Evolutionary conservation across 352 stramenopile genomes (phyloP).

Genomic region (Globisporangium nodosum): DNA sequence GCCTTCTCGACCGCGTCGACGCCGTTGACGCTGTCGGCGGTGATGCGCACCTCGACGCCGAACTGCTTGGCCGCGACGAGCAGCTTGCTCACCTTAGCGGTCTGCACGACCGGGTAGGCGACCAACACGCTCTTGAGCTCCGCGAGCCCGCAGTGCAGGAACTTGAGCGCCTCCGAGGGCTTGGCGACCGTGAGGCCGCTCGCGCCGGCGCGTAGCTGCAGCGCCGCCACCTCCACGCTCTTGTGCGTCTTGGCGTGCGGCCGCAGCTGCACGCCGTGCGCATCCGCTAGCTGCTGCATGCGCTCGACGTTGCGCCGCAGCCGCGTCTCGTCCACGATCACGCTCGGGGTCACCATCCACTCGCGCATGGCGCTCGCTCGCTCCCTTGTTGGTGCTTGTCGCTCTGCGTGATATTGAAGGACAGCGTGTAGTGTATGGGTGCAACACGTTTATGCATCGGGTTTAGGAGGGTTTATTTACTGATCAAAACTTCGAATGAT

Average conservation of each 20-base stretch:
- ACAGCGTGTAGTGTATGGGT: not conserved
- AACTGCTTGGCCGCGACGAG: constrained; percentile 40
- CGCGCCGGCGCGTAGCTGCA: constrained; percentile 48
- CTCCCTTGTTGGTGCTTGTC: not conserved
- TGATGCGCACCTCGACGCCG: constrained; percentile 47
- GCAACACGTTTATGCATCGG: too few species aligned
- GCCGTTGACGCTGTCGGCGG: constrained; percentile 52
- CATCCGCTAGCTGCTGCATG: constrained; percentile 54
- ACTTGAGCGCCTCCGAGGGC: constrained; percentile 57
- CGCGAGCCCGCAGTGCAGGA: constrained; percentile 37
- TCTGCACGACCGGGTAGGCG: constrained; percentile 66
- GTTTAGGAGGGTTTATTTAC: too few species aligned
- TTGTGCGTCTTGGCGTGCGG: constrained; percentile 80
- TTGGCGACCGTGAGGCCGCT: constrained; percentile 66
- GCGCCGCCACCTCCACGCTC: constrained; percentile 51
- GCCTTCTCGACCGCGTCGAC: constrained; percentile 48
- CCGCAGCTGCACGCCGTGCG: constrained; percentile 45
- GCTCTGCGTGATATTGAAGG: too few species aligned
- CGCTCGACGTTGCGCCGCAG: constrained; percentile 53
- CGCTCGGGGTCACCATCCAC: constrained; percentile 61
- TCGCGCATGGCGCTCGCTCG: constrained; percentile 22
- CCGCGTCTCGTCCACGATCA: constrained; percentile 52
- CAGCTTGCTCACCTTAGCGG: constrained; percentile 46
- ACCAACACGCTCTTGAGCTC: constrained; percentile 51
- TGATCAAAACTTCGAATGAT: too few species aligned